Percentiles rank a stretch among this genome's conserved stretches.
These are phyloP conservation scores for Cryomyces minteri DNA, from an alignment of 495 filamentous ascomycete genomes.

Conservation along the genomic window DNA sequence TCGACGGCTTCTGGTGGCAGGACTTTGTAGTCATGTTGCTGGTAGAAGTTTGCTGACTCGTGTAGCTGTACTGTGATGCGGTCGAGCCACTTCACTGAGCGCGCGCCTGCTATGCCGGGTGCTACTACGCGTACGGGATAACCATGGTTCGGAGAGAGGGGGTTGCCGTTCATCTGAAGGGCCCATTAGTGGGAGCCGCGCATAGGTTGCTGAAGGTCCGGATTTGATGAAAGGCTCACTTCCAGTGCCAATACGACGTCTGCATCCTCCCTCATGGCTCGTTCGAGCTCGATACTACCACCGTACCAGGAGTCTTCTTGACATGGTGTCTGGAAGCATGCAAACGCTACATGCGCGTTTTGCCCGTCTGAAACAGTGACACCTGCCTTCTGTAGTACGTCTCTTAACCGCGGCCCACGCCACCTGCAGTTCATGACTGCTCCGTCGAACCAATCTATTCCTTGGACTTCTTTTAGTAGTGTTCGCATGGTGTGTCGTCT, in stretches of 20 bases:
- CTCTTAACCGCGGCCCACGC: slow-evolving; percentile 34
- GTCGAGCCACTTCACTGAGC: slow-evolving; percentile 23
- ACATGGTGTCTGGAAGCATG: slow-evolving; percentile 28
- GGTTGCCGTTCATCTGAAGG: slow-evolving; percentile 19
- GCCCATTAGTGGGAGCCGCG: neutral
- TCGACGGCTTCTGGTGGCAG: slow-evolving; percentile 16
- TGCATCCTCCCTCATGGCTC: slow-evolving; percentile 26
- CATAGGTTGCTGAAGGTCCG: neutral
- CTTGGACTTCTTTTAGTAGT: slow-evolving; percentile 37
- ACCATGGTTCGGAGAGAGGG: slow-evolving; percentile 17
- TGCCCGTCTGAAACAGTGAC: slow-evolving; percentile 4
- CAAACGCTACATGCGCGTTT: slow-evolving; percentile 30
- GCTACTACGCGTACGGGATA: slow-evolving; percentile 19
- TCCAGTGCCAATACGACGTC: slow-evolving; percentile 36
- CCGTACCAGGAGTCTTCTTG: slow-evolving; percentile 41
- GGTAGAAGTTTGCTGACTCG: slow-evolving; percentile 18
- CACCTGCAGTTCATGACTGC: slow-evolving; percentile 46
- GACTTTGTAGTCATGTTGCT: slow-evolving; percentile 23
- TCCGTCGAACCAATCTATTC: slow-evolving; percentile 44
- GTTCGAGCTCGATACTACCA: slow-evolving; percentile 28
- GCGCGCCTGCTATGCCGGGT: slow-evolving; percentile 20
- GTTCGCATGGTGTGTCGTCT: slow-evolving; percentile 47
- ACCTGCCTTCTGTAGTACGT: slow-evolving; percentile 29
- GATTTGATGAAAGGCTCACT: slow-evolving; percentile 13
- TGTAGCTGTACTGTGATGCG: slow-evolving; percentile 15